Evolutionary conservation across 2,329 filamentous ascomycete species (phyloP).

Genomic region (Colletotrichum camelliae): DNA sequence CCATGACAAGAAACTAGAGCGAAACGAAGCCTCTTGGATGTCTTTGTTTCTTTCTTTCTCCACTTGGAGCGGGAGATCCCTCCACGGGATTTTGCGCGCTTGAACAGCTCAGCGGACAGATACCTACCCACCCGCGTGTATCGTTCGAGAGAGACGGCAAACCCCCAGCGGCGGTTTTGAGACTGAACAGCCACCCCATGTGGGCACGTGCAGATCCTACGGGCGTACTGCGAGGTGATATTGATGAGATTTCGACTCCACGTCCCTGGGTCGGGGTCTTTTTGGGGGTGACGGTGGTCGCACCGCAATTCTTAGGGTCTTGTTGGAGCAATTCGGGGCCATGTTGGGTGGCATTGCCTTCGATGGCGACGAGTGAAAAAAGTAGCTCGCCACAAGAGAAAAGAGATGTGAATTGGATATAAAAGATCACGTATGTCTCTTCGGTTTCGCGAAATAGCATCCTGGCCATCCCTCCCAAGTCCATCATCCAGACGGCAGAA

Average conservation of each 20-base stretch:
- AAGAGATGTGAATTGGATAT: neutral
- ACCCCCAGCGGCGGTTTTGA: neutral
- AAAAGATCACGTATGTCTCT: neutral
- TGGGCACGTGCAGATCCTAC: neutral
- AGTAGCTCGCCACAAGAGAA: neutral
- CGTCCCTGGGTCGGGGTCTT: neutral
- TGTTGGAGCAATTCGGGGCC: neutral
- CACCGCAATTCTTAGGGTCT: neutral
- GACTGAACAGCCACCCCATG: neutral
- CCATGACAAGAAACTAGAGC: neutral
- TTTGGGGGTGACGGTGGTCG: neutral
- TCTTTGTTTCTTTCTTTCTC: neutral
- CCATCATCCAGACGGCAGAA: neutral
- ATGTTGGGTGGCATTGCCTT: neutral
- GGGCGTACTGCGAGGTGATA: neutral
- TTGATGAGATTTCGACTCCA: neutral
- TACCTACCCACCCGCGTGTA: neutral
- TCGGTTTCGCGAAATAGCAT: neutral
- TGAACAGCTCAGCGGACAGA: neutral
- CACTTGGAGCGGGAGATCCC: neutral
- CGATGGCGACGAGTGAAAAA: neutral
- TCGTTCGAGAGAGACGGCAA: neutral
- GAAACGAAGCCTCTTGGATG: neutral
- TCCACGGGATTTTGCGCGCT: neutral
- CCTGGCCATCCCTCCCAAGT: neutral